Evolutionary conservation across 2,329 filamentous ascomycete genomes (phyloP).

Genomic region (Talaromyces sp.): DNA sequence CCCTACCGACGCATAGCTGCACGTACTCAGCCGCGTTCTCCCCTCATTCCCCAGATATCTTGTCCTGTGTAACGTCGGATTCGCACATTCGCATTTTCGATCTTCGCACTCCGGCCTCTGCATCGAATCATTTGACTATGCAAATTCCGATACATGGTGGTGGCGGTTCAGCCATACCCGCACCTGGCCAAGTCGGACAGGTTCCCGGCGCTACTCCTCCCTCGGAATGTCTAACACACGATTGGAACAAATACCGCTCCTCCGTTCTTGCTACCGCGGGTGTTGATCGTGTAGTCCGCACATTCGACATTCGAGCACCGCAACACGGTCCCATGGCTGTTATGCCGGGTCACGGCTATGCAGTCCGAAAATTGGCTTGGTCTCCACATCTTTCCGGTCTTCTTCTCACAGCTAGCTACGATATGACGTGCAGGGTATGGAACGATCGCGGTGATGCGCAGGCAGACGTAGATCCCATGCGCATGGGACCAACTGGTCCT

Average conservation of each 20-base stretch:
- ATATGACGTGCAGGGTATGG: slow-evolving; percentile 97
- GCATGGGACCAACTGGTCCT: slow-evolving; percentile 37
- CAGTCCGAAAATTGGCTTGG: slow-evolving; percentile 81
- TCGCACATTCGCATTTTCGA: slow-evolving; percentile 89
- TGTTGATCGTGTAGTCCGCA: slow-evolving; percentile 81
- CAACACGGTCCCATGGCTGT: slow-evolving; percentile 67
- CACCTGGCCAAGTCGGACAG: slow-evolving; percentile 35
- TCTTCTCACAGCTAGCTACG: slow-evolving; percentile 85
- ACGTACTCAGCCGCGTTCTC: slow-evolving; percentile 92
- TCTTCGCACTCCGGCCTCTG: slow-evolving; percentile 77
- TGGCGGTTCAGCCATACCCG: slow-evolving; percentile 56
- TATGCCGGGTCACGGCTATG: slow-evolving; percentile 85
- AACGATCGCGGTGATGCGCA: slow-evolving; percentile 64
- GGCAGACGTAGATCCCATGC: slow-evolving; percentile 39
- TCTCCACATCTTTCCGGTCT: slow-evolving; percentile 90
- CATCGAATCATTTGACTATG: slow-evolving; percentile 80
- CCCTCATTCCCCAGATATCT: slow-evolving; percentile 77
- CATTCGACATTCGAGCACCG: slow-evolving; percentile 83
- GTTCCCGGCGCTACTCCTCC: slow-evolving; percentile 52
- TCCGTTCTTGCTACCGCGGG: slow-evolving; percentile 81
- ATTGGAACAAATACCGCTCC: slow-evolving; percentile 98
- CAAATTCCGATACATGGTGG: slow-evolving; percentile 81
- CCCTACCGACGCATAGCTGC: slow-evolving; percentile 86
- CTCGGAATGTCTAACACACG: slow-evolving; percentile 84
- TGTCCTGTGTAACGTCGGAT: slow-evolving; percentile 86